Percentiles rank a stretch among this genome's conserved stretches.
Evolutionary conservation across 139 green algal genomes (phyloP).

Genomic region (Mesotaenium endlicherianum): DNA sequence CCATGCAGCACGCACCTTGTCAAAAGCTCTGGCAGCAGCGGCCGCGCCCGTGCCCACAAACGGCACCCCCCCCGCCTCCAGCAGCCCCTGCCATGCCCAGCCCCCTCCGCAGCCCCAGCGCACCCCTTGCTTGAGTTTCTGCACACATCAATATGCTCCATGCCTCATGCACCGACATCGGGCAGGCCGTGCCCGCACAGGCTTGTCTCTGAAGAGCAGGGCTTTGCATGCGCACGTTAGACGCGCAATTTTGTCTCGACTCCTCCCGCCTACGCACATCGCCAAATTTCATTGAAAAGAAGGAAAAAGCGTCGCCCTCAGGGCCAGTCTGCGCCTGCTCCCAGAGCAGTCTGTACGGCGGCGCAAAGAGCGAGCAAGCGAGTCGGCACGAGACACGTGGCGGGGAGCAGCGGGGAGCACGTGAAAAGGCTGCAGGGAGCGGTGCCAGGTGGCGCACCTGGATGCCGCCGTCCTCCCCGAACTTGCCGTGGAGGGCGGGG

Average conservation of each 20-base stretch:
- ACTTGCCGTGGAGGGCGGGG: constrained; percentile 51
- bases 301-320: background rate
- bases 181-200: no score
- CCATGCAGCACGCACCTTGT: constrained; percentile 19
- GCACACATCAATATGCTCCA: no score
- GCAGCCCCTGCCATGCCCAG: constrained; percentile 21
- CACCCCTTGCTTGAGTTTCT: no score
- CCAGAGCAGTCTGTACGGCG: no score
- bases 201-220: no score
- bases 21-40: constrained; percentile 21
- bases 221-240: no score
- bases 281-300: background rate
- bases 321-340: no score
- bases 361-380: no score
- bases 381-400: no score
- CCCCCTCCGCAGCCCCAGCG: background rate
- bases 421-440: background rate
- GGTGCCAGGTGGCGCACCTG: constrained; percentile 27
- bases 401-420: no score
- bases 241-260: no score
- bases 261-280: background rate
- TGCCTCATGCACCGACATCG: no score
- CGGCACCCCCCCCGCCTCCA: constrained; percentile 56
- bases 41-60: constrained; percentile 51
- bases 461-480: constrained; percentile 50